Conservation (phyloP, 2,329 filamentous ascomycete species). For the Epichloe coenophiala region DNA sequence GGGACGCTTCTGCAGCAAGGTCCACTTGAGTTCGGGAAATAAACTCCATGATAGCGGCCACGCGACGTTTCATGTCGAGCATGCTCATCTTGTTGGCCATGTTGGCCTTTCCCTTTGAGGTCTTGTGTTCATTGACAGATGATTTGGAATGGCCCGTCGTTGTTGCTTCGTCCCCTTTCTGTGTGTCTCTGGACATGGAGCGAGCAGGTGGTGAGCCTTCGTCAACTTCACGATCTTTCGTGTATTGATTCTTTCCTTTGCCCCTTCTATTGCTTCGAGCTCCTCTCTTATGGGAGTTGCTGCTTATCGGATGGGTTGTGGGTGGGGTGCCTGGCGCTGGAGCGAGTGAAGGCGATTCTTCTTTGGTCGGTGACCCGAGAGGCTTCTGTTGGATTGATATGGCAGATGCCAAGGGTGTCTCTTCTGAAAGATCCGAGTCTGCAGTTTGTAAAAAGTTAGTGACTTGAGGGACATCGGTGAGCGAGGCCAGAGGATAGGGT, state of each 20-base stretch:
- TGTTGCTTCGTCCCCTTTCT: constrained; percentile 22
- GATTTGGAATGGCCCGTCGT: constrained; percentile 21
- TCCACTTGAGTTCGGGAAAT: constrained; percentile 83
- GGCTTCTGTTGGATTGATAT: constrained; percentile 17
- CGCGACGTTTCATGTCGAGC: constrained; percentile 77
- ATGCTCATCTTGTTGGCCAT: constrained; percentile 61
- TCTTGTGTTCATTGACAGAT: constrained; percentile 33
- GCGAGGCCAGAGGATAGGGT: background rate
- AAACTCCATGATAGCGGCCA: constrained; percentile 75
- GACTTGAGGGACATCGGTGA: background rate
- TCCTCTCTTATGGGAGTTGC: constrained; percentile 42
- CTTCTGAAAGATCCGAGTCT: constrained; percentile 64
- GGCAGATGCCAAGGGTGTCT: constrained; percentile 38
- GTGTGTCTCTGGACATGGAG: constrained; percentile 38
- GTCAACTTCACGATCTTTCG: constrained; percentile 53
- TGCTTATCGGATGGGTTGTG: constrained; percentile 31
- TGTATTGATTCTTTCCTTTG: constrained; percentile 71
- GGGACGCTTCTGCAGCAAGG: constrained; percentile 52
- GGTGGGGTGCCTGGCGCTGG: constrained; percentile 27
- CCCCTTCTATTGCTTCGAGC: constrained; percentile 51
- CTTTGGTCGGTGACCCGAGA: constrained; percentile 15
- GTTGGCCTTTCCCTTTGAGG: constrained; percentile 35
- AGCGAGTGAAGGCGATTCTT: constrained; percentile 17
- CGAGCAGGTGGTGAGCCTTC: constrained; percentile 45
- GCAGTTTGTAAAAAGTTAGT: background rate